Evolutionary conservation across 768 basidiomycete species (phyloP), one percentile per base, ranked within the genome.

Genomic region (Mycena galericulata): DNA sequence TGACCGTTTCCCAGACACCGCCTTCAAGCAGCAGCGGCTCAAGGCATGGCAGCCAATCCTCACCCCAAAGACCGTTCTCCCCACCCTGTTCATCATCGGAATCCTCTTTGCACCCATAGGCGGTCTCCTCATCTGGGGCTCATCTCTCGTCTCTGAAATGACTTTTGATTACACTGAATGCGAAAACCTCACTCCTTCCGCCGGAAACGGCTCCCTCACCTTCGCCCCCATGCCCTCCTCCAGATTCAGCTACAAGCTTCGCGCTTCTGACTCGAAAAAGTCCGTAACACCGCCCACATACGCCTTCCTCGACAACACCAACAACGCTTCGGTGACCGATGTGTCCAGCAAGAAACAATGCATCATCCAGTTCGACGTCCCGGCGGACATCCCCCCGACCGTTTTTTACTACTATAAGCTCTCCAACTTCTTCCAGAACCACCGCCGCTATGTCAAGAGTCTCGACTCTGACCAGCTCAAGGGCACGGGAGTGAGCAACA

Each of bases 1-100:
- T 75, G 69, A 73, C 67, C 45, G 47, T 29, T 71, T 62, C 60
- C 55, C 79, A 98, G 96, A 98, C 81, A 98, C 97, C 66, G 97
- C 97, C 43, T 98, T 98, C 88, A 99, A 98, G 83, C 98, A 99
- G 80, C 98, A 99, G 81, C 93, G 98, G 62, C 89, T 99, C 77
- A 99, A 98, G 84, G 98, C 98, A 76, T 99, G 98, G 98, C 98
- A 99, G 86, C 98, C 98, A 11, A 99, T 99, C 78, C 87, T 99
- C 51, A 98, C 97, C 6, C 98, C 98, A 6, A 97, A 97, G 81
- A 98, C 96, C 1, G 98, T 99, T 24, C 88, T 99, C 18, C 98
- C 98, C 4, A 97, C 96, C 1, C 88, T 99, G 50, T 97, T 99
- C 81, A 89, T 98, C 76, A 90, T 99, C 74, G 98, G 95, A 49